phyloP scores from a whole-genome alignment of 2,329 filamentous ascomycete species.

The Tetracladium maxilliforme region DNA sequence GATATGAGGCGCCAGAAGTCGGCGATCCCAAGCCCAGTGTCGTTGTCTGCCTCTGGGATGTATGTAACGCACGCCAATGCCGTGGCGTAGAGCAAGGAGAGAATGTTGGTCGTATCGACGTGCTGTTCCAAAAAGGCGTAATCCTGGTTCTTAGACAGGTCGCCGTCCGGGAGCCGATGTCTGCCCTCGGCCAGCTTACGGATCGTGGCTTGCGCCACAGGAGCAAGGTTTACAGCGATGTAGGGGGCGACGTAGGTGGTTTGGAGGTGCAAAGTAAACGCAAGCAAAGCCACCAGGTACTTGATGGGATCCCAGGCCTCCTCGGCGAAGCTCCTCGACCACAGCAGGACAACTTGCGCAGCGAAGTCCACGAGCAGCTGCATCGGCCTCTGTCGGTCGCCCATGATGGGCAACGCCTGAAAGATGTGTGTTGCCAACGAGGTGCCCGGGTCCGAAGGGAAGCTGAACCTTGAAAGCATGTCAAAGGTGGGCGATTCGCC shows the following conservation, averaged over 20 bases:
- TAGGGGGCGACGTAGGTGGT: constrained; percentile 41
- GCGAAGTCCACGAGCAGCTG: constrained; percentile 48
- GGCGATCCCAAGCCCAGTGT: no score
- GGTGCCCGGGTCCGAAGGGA: constrained; percentile 46
- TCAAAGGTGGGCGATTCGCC: constrained; percentile 52
- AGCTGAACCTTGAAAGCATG: constrained; percentile 44
- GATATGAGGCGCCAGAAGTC: constrained; percentile 61
- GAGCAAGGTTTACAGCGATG: constrained; percentile 40
- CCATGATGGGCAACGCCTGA: constrained; percentile 46
- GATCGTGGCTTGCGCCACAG: constrained; percentile 41
- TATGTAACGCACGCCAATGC: constrained; percentile 32
- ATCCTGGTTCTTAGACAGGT: constrained; percentile 27
- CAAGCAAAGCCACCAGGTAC: constrained; percentile 48
- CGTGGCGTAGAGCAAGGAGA: no score
- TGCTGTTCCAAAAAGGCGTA: no score
- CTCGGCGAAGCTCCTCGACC: constrained; percentile 53
- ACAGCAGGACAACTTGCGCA: constrained; percentile 47
- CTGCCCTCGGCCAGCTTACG: constrained; percentile 44
- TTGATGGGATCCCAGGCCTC: constrained; percentile 46
- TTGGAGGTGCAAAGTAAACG: constrained; percentile 48
- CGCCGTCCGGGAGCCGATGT: constrained; percentile 36
- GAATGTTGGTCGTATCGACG: no score
- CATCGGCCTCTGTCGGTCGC: constrained; percentile 29
- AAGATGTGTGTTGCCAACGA: constrained; percentile 55
- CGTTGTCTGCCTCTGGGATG: constrained; percentile 13